Base-by-base conservation (phyloP, 768 basidiomycete genomes). In the Pisolithus microcarpus region DNA sequence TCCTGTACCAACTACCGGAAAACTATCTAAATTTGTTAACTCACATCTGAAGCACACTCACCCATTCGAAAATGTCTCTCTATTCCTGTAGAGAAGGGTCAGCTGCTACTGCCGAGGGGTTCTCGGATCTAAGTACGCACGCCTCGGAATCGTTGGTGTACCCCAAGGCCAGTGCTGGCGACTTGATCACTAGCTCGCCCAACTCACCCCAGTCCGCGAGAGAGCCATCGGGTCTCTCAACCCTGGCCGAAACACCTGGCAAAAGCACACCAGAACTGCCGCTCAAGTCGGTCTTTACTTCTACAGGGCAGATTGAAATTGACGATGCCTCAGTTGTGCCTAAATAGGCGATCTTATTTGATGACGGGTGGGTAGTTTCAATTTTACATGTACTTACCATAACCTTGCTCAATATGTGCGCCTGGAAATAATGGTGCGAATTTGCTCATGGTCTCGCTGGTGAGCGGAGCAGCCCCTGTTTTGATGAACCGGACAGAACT, bases 261-360 rank as follows among this genome's bases (percentile, higher is more conserved):
- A 84, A 52, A 7, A 75, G 56, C n/a, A 56, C 58, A 21, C 73
- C 77, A 2, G 69, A 68, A 46, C 81, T 73, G 23, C 84, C 85
- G 4, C 76, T 74, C 3, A 72, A 65, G 6, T 80, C 81, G 19
- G 78, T 62, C 51, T 75, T 77, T 30, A 66, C 58, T 4, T 72
- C 69, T 6, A 76, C 67, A 15, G 77, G 65, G 63, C 75, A 77
- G 68, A 80, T 74, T 13, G 72, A 62, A 7, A 76, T 70, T 7
- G 81, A 80, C 50, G 74, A 73, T 0, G 78, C 73, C 60, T 87
- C 85, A 0, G 85, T 87, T 78, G 84, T 76, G 5, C 85, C 84
- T 85, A 23, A 19, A 34, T 24, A 43, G 18, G n/a, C 15, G 43
- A 21, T 19, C 46, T 7, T 34, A 19, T 23, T 13, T 4, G 11